Evolutionary conservation across 2,329 filamentous ascomycete species (phyloP).

Genomic region (Phyllosticta citrichinensis): DNA sequence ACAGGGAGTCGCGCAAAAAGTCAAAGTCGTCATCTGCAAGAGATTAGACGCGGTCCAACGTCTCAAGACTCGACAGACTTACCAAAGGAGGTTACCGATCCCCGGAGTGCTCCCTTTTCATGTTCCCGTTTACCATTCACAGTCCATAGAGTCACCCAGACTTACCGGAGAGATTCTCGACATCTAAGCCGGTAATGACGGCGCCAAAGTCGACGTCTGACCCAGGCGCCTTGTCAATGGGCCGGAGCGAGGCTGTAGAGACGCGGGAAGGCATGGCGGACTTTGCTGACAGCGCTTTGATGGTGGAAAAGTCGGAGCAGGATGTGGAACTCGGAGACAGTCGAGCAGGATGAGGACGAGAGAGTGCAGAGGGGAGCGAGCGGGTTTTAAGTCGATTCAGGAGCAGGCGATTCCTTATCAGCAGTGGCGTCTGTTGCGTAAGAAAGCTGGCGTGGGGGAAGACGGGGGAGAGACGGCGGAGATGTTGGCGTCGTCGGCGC

Average conservation of each 20-base stretch:
- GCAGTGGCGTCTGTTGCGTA: background rate
- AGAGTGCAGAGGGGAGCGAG: too few species aligned
- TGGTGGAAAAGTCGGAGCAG: background rate
- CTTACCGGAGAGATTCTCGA: slow-evolving; percentile 55
- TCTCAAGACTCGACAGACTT: background rate
- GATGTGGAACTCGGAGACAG: background rate
- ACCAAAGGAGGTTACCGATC: slow-evolving; percentile 49
- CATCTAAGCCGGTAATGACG: slow-evolving; percentile 45
- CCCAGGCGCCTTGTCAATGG: slow-evolving; percentile 16
- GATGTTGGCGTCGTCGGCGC: background rate
- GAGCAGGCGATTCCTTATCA: background rate
- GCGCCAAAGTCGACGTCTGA: slow-evolving; percentile 46
- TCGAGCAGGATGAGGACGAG: background rate
- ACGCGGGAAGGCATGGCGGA: slow-evolving; percentile 1
- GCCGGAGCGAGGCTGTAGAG: slow-evolving; percentile 10
- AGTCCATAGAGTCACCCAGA: background rate
- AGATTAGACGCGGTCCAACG: background rate
- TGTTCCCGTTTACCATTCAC: slow-evolving; percentile 12
- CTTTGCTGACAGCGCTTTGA: background rate
- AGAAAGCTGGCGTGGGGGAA: background rate
- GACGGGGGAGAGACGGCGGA: background rate
- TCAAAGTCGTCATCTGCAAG: slow-evolving; percentile 51
- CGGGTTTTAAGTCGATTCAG: background rate
- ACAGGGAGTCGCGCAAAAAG: slow-evolving; percentile 54
- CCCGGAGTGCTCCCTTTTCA: slow-evolving; percentile 44